Conservation (phyloP, 2,329 filamentous ascomycete species). For the Aspergillus caelatus region DNA sequence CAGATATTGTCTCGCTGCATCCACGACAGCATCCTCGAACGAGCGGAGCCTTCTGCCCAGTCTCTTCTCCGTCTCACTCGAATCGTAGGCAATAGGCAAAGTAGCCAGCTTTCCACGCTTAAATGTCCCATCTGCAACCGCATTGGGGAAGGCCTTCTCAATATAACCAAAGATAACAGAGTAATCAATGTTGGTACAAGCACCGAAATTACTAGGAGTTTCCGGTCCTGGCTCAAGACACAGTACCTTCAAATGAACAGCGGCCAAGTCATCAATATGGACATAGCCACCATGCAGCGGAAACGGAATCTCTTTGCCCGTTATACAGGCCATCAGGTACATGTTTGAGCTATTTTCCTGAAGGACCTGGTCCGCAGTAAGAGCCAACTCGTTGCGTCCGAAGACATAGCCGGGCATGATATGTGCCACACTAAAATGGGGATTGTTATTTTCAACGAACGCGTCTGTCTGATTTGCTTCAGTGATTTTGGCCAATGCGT, state of each 20-base stretch:
- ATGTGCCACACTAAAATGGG: neutral
- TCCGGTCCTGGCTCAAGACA: neutral
- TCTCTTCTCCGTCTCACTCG: neutral
- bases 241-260: constrained; percentile 7
- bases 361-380: neutral
- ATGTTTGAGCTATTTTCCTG: neutral
- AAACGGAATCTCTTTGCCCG: constrained; percentile 1
- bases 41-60: neutral
- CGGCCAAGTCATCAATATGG: constrained; percentile 14
- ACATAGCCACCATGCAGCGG: constrained; percentile 14
- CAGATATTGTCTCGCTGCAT: constrained; percentile 1
- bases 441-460: neutral
- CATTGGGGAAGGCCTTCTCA: neutral
- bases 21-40: constrained; percentile 4
- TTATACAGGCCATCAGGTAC: neutral
- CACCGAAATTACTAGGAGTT: neutral
- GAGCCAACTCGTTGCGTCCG: neutral
- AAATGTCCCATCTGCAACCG: neutral
- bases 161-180: neutral
- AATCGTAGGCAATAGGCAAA: constrained; percentile 1
- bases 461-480: neutral
- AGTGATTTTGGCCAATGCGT: neutral
- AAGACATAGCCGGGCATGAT: constrained; percentile 1
- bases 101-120: neutral
- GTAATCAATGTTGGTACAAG: neutral